These are phyloP conservation scores for Cardamine occulta DNA, from an alignment of 345 rosid species.

Conservation along the genomic window DNA sequence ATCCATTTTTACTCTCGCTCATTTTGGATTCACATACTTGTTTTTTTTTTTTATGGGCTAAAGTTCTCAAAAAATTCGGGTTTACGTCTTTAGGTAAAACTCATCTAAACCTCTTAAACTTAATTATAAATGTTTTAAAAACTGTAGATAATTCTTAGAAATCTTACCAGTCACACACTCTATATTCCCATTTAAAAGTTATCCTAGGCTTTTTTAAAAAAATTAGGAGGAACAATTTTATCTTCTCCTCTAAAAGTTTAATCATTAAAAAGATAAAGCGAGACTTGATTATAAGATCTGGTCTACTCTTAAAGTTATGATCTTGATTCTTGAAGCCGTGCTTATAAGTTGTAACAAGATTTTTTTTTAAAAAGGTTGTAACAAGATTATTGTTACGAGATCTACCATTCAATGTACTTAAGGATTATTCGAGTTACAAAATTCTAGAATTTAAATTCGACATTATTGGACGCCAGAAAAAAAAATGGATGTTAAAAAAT, in stretches of 20 bases:
- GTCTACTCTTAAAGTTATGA: neutral
- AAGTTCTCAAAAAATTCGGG: no score
- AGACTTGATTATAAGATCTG: neutral
- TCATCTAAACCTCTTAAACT: neutral
- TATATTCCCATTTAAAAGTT: neutral
- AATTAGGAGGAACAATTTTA: neutral
- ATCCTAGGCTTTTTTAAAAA: neutral
- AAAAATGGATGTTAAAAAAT: neutral
- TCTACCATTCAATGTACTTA: neutral
- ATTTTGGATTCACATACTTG: neutral
- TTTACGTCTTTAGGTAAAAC: neutral
- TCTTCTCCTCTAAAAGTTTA: neutral
- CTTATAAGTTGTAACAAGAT: neutral
- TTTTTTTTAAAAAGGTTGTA: no score
- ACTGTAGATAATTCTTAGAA: neutral
- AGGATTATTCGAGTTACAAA: neutral
- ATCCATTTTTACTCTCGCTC: neutral
- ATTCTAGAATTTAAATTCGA: neutral
- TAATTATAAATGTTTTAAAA: neutral
- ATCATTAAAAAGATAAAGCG: neutral
- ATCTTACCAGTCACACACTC: neutral
- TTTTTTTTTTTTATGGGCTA: neutral
- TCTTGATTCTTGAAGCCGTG: neutral
- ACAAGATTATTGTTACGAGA: neutral
- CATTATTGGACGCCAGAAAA: neutral